Base-by-base conservation (phyloP, 345 rosid species). In the Gossypium anomalum region DNA sequence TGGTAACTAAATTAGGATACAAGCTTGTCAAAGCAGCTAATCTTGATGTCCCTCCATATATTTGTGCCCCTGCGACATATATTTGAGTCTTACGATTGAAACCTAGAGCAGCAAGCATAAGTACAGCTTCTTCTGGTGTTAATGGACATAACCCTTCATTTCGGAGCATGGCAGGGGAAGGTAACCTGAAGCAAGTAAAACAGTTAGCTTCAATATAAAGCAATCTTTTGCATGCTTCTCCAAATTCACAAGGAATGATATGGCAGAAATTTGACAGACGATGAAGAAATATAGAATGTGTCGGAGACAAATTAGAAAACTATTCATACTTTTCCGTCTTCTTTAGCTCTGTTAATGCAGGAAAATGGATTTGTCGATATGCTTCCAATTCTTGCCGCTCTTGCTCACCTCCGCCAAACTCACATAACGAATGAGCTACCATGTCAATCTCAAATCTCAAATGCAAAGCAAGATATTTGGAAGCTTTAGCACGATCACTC, bases 341-440 rank as follows among this genome's bases (percentile, higher is more conserved):
- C 82, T 89, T 71, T 2, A 91, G 86, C 80, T 73, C 86, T 7
- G 86, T 78, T 27, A 93, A 71, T 3, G 97, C 91, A 10, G 99
- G 97, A 72, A 93, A 95, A 85, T 95, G 99, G 57, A 87, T 84
- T 82, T 89, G 86, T 19, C 97, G 87, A 85, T 86, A 95, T 67
- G 92, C 88, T 86, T 90, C 94, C 84, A 95, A 82, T 60, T 90
- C 94, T 63, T 45, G 66, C 62, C 85, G 85, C 77, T 95, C 98
- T 25, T 82, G 89, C 78, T 89, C 90, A 0, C 97, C 99, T 66
- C 98, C 97, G 71, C 98, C 98, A 61, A 86, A 95, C 72, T 93
- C 91, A 63, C 99, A 95, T 7, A 90, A 82, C 70, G 99, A 93
- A 88, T 95, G 99, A 80, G 99, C 98, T 43, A 93, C 93, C 99